Conservation (phyloP, 805 yeast genomes). For the Clavispora phyllophila region DNA sequence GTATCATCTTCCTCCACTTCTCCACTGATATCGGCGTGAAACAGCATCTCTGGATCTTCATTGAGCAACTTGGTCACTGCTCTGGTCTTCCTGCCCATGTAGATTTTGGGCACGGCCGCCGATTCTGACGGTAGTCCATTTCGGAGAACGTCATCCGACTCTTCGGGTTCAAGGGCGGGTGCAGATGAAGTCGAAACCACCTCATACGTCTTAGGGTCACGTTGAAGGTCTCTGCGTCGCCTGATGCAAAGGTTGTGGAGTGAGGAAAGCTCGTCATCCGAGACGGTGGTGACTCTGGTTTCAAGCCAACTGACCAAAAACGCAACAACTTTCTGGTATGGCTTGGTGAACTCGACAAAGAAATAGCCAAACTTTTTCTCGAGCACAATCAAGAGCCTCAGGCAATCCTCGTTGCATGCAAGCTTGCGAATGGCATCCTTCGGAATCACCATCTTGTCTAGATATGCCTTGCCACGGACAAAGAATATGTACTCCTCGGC, state of each 20-base stretch:
- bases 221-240: constrained; percentile 5
- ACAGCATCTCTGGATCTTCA: constrained; percentile 4
- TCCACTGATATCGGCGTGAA: constrained; percentile 1
- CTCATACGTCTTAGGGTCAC: constrained; percentile 4
- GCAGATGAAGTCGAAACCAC: background rate
- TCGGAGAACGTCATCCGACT: constrained; percentile 8
- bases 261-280: constrained; percentile 5
- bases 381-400: constrained; percentile 6
- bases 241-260: constrained; percentile 1
- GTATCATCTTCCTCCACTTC: constrained; percentile 1
- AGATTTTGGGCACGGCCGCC: background rate
- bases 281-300: constrained; percentile 1
- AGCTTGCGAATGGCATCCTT: background rate
- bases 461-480: constrained; percentile 6
- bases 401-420: background rate
- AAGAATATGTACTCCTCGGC: constrained; percentile 7
- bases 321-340: background rate
- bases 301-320: background rate
- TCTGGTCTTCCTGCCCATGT: constrained; percentile 5
- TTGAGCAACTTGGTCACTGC: constrained; percentile 3
- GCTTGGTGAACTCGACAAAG: constrained; percentile 2
- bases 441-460: constrained; percentile 14
- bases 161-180: background rate
- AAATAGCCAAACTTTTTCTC: constrained; percentile 13
- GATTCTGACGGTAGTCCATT: constrained; percentile 9